These are phyloP conservation scores for Peltaster fructicola DNA, from an alignment of 2,329 filamentous ascomycete species.

Conservation along the genomic window DNA sequence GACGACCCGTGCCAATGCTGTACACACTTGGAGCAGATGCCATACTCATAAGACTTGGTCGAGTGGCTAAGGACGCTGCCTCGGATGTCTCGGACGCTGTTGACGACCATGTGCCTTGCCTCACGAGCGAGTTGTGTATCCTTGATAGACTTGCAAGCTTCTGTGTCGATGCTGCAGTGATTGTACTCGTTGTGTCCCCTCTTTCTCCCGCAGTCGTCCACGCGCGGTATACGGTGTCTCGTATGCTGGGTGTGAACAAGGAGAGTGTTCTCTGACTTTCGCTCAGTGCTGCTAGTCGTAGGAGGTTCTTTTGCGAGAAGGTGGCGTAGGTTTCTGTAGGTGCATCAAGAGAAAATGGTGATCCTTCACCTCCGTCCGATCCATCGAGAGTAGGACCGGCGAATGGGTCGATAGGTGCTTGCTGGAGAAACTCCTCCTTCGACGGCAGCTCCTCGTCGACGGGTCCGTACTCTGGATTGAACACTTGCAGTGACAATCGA, in stretches of 20 bases:
- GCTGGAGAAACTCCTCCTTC: slow-evolving; percentile 23
- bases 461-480: slow-evolving; percentile 70
- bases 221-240: slow-evolving; percentile 78
- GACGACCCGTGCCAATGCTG: slow-evolving; percentile 41
- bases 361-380: too few relatives aligned
- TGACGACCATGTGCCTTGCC: slow-evolving; percentile 31
- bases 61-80: slow-evolving; percentile 45
- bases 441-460: slow-evolving; percentile 36
- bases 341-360: slow-evolving; percentile 60
- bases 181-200: slow-evolving; percentile 35
- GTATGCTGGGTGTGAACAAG: slow-evolving; percentile 77
- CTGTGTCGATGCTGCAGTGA: slow-evolving; percentile 24
- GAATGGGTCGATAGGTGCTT: slow-evolving; percentile 16
- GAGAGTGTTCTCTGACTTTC: slow-evolving; percentile 84
- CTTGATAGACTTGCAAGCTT: slow-evolving; percentile 28
- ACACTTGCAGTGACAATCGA: slow-evolving; percentile 68
- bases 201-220: slow-evolving; percentile 69
- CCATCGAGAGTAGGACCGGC: slow-evolving; percentile 46
- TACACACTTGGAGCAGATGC: slow-evolving; percentile 33
- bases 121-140: slow-evolving; percentile 34
- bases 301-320: slow-evolving; percentile 87
- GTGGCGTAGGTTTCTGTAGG: slow-evolving; percentile 69
- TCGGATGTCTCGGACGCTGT: slow-evolving; percentile 46
- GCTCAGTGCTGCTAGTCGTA: slow-evolving; percentile 64
- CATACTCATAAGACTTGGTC: slow-evolving; percentile 48